Percentiles rank a stretch among this genome's conserved stretches.
Evolutionary conservation across 768 basidiomycete species (phyloP).

Genomic region (Lactifluus subvellereus): DNA sequence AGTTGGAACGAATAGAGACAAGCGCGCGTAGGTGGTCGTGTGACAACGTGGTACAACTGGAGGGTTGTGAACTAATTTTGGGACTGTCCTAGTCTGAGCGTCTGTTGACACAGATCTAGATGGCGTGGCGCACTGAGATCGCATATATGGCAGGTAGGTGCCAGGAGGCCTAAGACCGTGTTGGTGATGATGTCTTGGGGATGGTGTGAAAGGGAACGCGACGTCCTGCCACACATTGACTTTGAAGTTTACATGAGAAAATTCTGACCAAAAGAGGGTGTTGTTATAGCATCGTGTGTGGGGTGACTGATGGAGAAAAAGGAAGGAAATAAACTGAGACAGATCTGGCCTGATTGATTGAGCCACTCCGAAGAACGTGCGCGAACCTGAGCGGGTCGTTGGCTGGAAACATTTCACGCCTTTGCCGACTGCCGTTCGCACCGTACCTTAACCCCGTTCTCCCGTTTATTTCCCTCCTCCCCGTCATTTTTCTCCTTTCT

Average conservation of each 20-base stretch:
- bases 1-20: conserved; percentile 69
- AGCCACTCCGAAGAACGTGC: conserved; percentile 36
- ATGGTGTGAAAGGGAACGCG: no score
- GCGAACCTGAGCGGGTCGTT: conserved; percentile 29
- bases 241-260: no score
- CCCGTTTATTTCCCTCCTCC: not conserved
- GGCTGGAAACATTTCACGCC: conserved; percentile 14
- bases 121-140: not conserved
- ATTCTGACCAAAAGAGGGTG: not conserved
- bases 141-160: not conserved
- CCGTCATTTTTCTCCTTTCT: not conserved
- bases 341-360: not conserved
- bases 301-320: not conserved
- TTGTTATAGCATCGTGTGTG: not conserved
- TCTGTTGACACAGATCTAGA: conserved; percentile 10
- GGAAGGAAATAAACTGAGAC: not conserved
- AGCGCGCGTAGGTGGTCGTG: conserved; percentile 17
- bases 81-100: conserved; percentile 3
- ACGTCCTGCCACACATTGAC: no score
- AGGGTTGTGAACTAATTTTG: conserved; percentile 1
- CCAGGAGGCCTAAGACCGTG: not conserved
- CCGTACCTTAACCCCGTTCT: conserved; percentile 6
- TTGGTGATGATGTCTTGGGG: no score
- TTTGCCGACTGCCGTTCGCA: not conserved
- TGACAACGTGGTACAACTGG: conserved; percentile 11